Conservation (phyloP, 2,329 filamentous ascomycete genomes). For the Cryoendolithus antarcticus region DNA sequence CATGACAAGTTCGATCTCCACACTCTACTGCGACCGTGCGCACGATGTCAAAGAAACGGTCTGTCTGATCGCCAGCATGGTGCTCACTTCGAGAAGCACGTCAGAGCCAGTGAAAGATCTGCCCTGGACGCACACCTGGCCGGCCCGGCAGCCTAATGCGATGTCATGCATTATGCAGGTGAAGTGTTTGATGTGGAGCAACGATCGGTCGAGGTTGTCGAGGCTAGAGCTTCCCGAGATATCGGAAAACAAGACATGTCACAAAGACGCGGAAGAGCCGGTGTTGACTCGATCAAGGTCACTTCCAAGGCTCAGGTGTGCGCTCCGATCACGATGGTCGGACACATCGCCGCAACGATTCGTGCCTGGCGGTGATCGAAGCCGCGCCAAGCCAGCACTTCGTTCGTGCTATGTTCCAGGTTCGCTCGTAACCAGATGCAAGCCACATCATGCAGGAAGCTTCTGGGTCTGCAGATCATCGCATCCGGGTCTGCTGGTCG, state of each 20-base stretch:
- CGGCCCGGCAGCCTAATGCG: slow-evolving; percentile 19
- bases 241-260: slow-evolving; percentile 13
- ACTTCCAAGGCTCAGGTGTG: background rate
- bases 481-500: background rate
- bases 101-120: slow-evolving; percentile 15
- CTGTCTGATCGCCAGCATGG: slow-evolving; percentile 20
- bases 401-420: background rate
- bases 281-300: slow-evolving; percentile 3
- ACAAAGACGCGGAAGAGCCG: slow-evolving; percentile 16
- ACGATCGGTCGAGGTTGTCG: slow-evolving; percentile 2
- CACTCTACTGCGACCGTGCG: slow-evolving; percentile 8
- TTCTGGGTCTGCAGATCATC: slow-evolving; percentile 6
- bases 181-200: slow-evolving; percentile 3
- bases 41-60: slow-evolving; percentile 14
- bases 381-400: slow-evolving; percentile 1
- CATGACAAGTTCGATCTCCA: background rate
- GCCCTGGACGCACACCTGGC: slow-evolving; percentile 20
- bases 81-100: slow-evolving; percentile 13
- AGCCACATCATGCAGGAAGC: slow-evolving; percentile 6
- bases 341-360: slow-evolving; percentile 2
- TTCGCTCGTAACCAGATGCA: background rate
- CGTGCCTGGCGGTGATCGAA: background rate
- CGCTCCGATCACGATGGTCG: slow-evolving; percentile 1
- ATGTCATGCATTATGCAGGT: slow-evolving; percentile 10
- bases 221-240: slow-evolving; percentile 4